Evolutionary conservation across 495 filamentous ascomycete genomes (phyloP).

Genomic region (Glarea lozoyensis): DNA sequence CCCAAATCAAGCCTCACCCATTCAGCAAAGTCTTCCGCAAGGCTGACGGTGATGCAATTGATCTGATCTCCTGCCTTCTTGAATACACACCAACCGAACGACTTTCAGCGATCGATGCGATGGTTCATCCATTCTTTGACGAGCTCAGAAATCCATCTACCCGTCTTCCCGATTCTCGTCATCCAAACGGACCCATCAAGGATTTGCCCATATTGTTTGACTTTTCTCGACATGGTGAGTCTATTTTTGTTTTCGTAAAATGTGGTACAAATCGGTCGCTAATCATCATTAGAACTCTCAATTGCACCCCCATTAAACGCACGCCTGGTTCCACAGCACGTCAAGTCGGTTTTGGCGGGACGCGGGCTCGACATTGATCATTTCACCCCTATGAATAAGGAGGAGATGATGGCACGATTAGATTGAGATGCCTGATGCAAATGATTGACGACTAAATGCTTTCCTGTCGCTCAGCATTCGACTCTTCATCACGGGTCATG

Average conservation of each 20-base stretch:
- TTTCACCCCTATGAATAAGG: slow-evolving; percentile 79
- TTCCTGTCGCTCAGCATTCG: slow-evolving; percentile 18
- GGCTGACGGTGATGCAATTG: slow-evolving; percentile 85
- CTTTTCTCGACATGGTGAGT: slow-evolving; percentile 86
- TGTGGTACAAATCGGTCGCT: slow-evolving; percentile 1
- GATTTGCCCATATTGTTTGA: slow-evolving; percentile 87
- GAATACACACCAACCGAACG: slow-evolving; percentile 98
- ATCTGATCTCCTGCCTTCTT: slow-evolving; percentile 84
- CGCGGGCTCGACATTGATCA: slow-evolving; percentile 89
- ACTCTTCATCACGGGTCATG: slow-evolving; percentile 9
- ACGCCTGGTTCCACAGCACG: slow-evolving; percentile 77
- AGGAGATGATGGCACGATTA: slow-evolving; percentile 95
- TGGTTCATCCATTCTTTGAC: slow-evolving; percentile 98
- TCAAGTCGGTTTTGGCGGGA: slow-evolving; percentile 60
- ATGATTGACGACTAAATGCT: slow-evolving; percentile 23
- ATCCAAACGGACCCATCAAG: slow-evolving; percentile 61
- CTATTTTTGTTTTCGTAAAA: slow-evolving; percentile 4
- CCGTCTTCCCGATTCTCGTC: slow-evolving; percentile 85
- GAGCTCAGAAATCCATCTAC: slow-evolving; percentile 86
- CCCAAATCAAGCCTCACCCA: slow-evolving; percentile 98
- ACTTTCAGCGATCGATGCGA: slow-evolving; percentile 86
- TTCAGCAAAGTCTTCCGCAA: slow-evolving; percentile 99
- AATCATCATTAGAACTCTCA: slow-evolving; percentile 65
- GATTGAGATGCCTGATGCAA: slow-evolving; percentile 53
- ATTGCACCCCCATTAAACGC: slow-evolving; percentile 82